phyloP scores from a whole-genome alignment of 2,329 filamentous ascomycete genomes.

The Aquanectria penicillioides region DNA sequence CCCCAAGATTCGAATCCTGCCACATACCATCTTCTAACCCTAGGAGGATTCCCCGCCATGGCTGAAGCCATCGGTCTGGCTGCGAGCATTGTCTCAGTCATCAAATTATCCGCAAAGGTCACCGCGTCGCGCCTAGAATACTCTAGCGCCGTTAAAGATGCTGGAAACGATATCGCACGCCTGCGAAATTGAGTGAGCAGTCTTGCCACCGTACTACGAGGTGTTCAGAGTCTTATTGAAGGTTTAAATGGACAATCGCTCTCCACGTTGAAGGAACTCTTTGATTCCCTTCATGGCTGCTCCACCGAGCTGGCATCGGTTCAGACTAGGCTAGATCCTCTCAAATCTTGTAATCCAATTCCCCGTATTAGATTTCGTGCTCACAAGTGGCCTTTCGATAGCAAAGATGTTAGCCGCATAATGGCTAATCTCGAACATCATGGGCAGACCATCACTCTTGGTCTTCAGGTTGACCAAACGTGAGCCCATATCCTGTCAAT shows the following conservation, averaged over 20 bases:
- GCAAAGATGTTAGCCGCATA: slow-evolving; percentile 21
- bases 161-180: slow-evolving; percentile 13
- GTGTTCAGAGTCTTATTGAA: slow-evolving; percentile 1
- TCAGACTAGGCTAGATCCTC: slow-evolving; percentile 13
- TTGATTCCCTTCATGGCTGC: slow-evolving; percentile 11
- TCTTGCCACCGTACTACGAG: slow-evolving; percentile 12
- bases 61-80: slow-evolving; percentile 3
- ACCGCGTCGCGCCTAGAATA: slow-evolving; percentile 1
- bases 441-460: neutral
- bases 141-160: slow-evolving; percentile 9
- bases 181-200: slow-evolving; percentile 4
- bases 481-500: neutral
- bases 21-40: no score
- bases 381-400: slow-evolving; percentile 23
- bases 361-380: slow-evolving; percentile 12
- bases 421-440: slow-evolving; percentile 9
- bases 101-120: slow-evolving; percentile 5
- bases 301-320: slow-evolving; percentile 1
- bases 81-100: slow-evolving; percentile 9
- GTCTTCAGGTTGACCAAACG: slow-evolving; percentile 13
- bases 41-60: no score
- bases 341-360: slow-evolving; percentile 6
- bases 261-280: slow-evolving; percentile 4
- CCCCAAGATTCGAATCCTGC: no score
- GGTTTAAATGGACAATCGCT: slow-evolving; percentile 4